Evolutionary conservation across 179 eudicot species (phyloP), one percentile per base, ranked within the genome.

Genomic region (Corrigiola litoralis): DNA sequence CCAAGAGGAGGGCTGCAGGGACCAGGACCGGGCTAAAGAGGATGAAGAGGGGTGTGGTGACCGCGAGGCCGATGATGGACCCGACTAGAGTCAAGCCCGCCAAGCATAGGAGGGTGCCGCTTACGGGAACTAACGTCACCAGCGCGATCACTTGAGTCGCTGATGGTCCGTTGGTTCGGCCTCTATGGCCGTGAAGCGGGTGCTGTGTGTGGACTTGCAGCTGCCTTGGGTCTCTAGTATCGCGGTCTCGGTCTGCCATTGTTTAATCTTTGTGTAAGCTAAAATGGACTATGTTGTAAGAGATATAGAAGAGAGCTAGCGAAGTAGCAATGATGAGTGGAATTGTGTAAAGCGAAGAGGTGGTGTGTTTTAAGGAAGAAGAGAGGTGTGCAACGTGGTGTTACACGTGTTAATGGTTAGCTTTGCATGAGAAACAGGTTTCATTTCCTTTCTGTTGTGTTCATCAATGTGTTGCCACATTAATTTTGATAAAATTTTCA

Each of bases 11-110:
- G 21, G 74, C 78, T 1, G 90, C 87, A 0, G 90, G 95, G 46
- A 87, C 82, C 0, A 87, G 72, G 6, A 87, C 72, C 0, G 95
- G 90, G 73, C 95, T 87, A 73, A 81, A 87, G 29, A 87, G 46
- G 12, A 87, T 37, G 58, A 87, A 85, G 0, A 87, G 48, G 0
- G 90, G 90, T 29, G 88, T 81, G 6, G 79, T 58, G 9, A 87
- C 23, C 0, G 80, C 75, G 0, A 87, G 77, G 3, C 88, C 90
- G 5, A 81, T 72, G 5, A 83, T 31, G 4, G 81, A 73, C 2
- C 81, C 86, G 0, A 55, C 67, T 2, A 87, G 65, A 10, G 77
- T 68, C 3, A 87, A 33, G 0, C 90, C 95, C 1, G 87, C 81
- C 7, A 87, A 71, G 52, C 69, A 65, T 11, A 87, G 82, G 32